phyloP scores from a whole-genome alignment of 2,329 filamentous ascomycete genomes.

The Epichloe aotearoae region DNA sequence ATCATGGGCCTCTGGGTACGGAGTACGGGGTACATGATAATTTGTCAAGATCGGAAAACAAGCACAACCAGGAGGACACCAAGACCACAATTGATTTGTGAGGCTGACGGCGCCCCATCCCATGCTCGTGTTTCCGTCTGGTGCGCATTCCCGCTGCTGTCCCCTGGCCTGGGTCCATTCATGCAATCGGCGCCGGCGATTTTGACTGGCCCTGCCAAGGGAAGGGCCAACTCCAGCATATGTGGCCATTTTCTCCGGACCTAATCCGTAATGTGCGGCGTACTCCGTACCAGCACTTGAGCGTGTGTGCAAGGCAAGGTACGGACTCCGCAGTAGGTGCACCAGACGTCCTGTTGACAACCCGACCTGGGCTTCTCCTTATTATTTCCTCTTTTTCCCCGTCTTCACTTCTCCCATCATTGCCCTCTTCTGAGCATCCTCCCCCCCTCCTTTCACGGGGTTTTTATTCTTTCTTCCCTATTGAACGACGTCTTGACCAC shows the following conservation, averaged over 20 bases:
- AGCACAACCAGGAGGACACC: no score
- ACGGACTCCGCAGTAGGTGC: background rate
- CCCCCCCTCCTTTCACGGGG: slow-evolving; percentile 1
- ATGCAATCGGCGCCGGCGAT: no score
- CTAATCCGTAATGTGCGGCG: no score
- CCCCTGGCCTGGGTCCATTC: background rate
- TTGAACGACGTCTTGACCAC: slow-evolving; percentile 13
- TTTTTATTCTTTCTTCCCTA: slow-evolving; percentile 11
- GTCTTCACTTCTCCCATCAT: slow-evolving; percentile 6
- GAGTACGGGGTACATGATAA: no score
- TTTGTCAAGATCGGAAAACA: no score
- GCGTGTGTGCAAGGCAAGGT: background rate
- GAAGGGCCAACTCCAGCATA: background rate
- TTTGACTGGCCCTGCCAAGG: background rate
- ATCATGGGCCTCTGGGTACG: no score
- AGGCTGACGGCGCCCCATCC: no score
- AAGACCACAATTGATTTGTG: no score
- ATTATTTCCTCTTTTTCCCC: slow-evolving; percentile 9
- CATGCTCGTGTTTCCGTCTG: background rate
- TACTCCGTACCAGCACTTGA: no score
- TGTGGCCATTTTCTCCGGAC: background rate
- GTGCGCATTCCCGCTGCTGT: background rate
- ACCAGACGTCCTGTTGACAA: no score
- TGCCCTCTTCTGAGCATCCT: slow-evolving; percentile 12
- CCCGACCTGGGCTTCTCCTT: background rate